These are phyloP conservation scores for Digitaria exilis DNA, from an alignment of 202 grass and related monocot species.

Conservation along the genomic window DNA sequence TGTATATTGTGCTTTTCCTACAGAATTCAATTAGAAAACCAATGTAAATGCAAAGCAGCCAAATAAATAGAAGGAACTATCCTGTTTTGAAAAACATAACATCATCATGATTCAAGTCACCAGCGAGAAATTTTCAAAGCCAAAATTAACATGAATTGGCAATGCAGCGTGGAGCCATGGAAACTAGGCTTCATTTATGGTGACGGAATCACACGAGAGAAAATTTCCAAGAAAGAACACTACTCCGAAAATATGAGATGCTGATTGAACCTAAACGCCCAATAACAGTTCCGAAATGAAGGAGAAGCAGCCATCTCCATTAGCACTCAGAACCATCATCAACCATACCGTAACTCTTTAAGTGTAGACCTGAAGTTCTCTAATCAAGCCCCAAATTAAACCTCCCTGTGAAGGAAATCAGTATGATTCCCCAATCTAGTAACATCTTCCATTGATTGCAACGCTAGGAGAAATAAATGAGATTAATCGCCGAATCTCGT, in stretches of 20 bases:
- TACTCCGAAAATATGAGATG: not conserved
- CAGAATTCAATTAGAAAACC: slow-evolving; percentile 18
- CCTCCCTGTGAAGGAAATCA: not conserved
- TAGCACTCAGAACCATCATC: not conserved
- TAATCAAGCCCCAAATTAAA: not conserved
- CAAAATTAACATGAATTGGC: not conserved
- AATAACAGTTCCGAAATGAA: not conserved
- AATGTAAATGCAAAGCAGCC: not conserved
- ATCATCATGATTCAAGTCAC: not conserved
- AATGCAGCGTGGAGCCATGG: not conserved
- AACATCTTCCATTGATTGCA: too few species aligned
- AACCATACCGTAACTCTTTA: too few species aligned
- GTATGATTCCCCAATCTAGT: not conserved
- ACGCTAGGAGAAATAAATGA: too few species aligned
- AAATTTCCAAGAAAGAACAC: too few species aligned
- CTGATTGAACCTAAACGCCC: not conserved
- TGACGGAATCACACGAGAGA: not conserved
- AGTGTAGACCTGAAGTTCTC: not conserved
- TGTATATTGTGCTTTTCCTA: slow-evolving; percentile 65
- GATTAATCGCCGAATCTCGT: too few species aligned
- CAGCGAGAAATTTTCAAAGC: not conserved
- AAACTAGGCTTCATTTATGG: not conserved
- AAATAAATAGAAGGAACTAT: not conserved
- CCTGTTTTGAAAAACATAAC: too few species aligned
- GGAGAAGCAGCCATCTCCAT: not conserved